Percentiles rank a stretch among this genome's conserved stretches.
These are phyloP conservation scores for Comarum palustre DNA, from an alignment of 306 rosid species.

Conservation along the genomic window DNA sequence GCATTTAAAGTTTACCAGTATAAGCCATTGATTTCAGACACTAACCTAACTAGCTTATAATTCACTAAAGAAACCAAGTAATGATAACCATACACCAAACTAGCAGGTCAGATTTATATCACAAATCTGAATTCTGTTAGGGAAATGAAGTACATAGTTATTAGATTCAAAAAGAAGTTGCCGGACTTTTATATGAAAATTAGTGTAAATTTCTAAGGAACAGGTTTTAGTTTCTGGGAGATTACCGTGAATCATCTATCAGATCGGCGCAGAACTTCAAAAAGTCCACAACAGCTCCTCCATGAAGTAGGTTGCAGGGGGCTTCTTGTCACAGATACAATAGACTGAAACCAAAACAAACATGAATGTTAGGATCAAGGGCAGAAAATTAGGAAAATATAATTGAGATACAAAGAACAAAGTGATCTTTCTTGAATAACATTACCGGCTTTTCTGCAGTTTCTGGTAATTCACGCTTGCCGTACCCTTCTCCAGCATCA, in stretches of 20 bases:
- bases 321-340: slow-evolving; percentile 23
- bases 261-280: slow-evolving; percentile 44
- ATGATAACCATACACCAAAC: neutral
- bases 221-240: neutral
- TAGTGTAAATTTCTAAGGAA: neutral
- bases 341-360: slow-evolving; percentile 27
- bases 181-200: neutral
- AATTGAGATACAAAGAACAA: neutral
- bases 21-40: neutral
- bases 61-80: neutral
- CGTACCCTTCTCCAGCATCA: slow-evolving; percentile 20
- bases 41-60: neutral
- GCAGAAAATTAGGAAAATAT: neutral
- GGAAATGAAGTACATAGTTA: neutral
- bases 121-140: neutral
- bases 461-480: slow-evolving; percentile 27
- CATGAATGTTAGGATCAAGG: neutral
- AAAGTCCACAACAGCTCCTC: slow-evolving; percentile 72
- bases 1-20: neutral
- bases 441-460: slow-evolving; percentile 41
- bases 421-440: neutral
- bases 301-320: slow-evolving; percentile 43
- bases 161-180: neutral
- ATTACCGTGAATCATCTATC: slow-evolving; percentile 53
- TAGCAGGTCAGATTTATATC: neutral